phyloP scores from a whole-genome alignment of 2,329 filamentous ascomycete species.

The Cladophialophora immunda region DNA sequence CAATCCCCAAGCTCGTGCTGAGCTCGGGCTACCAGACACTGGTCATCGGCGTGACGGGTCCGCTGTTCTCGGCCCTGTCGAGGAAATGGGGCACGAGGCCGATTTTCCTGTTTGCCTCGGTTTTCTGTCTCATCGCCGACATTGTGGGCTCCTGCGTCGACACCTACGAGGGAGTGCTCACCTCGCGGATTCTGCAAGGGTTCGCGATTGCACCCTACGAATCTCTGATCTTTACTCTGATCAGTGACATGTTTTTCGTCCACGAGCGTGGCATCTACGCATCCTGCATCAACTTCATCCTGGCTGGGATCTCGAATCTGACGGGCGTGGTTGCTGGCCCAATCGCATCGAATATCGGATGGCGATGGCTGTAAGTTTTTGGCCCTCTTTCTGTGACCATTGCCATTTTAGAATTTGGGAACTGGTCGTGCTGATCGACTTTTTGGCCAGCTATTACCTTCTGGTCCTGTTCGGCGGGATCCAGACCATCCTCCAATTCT shows the following conservation, averaged over 20 bases:
- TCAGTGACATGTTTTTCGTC: slow-evolving; percentile 53
- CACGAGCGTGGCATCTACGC: slow-evolving; percentile 36
- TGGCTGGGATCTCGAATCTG: slow-evolving; percentile 32
- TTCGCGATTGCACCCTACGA: slow-evolving; percentile 60
- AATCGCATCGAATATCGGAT: slow-evolving; percentile 36
- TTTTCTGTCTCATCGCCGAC: slow-evolving; percentile 47
- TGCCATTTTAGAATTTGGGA: background rate
- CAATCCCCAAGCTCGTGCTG: slow-evolving; percentile 55
- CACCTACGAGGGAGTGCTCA: slow-evolving; percentile 57
- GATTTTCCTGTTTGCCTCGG: slow-evolving; percentile 39
- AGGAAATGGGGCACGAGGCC: slow-evolving; percentile 52
- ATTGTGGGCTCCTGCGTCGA: slow-evolving; percentile 57
- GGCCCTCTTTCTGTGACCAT: background rate
- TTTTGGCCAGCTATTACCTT: slow-evolving; percentile 32
- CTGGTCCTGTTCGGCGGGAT: slow-evolving; percentile 41
- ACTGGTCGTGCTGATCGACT: background rate
- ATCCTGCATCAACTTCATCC: slow-evolving; percentile 33
- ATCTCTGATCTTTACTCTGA: slow-evolving; percentile 57
- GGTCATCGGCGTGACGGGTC: slow-evolving; percentile 47
- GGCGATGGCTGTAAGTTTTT: slow-evolving; percentile 32
- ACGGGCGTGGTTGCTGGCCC: slow-evolving; percentile 49
- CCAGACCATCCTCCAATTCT: slow-evolving; percentile 40
- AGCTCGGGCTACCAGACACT: slow-evolving; percentile 58
- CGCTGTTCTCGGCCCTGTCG: slow-evolving; percentile 52
- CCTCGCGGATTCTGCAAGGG: slow-evolving; percentile 57